Conservation (phyloP, 140 eudicot genomes). For the Stevia rebaudiana region DNA sequence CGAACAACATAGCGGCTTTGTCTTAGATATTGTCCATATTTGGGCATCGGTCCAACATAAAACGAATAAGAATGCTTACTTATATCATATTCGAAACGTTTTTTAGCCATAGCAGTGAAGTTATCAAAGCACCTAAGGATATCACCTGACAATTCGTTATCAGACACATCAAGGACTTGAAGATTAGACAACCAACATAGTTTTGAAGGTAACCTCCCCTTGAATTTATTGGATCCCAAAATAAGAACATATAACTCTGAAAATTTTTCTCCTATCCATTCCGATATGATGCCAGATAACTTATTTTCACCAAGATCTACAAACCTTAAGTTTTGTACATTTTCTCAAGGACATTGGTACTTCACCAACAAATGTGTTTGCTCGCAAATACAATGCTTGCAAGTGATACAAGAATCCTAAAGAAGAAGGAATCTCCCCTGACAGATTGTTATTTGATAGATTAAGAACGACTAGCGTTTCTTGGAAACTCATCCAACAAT, state of each 20-base stretch:
- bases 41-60: not conserved
- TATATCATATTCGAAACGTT: not conserved
- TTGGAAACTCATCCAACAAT: slow-evolving; percentile 17
- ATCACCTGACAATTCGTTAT: slow-evolving; percentile 27
- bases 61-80: slow-evolving; percentile 5
- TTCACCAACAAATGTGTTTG: slow-evolving; percentile 30
- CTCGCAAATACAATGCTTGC: slow-evolving; percentile 19
- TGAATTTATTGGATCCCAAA: slow-evolving; percentile 29
- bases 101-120: slow-evolving; percentile 25
- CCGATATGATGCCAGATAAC: slow-evolving; percentile 23
- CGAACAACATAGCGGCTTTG: too few species aligned
- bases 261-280: slow-evolving; percentile 37
- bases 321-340: slow-evolving; percentile 17
- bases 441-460: slow-evolving; percentile 14
- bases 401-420: slow-evolving; percentile 15
- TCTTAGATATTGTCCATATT: too few species aligned
- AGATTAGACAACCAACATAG: slow-evolving; percentile 26
- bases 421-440: slow-evolving; percentile 14
- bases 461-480: not conserved
- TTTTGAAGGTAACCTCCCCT: slow-evolving; percentile 31
- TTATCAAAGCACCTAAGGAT: slow-evolving; percentile 42
- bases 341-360: slow-evolving; percentile 27
- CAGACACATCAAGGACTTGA: slow-evolving; percentile 37
- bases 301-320: slow-evolving; percentile 26
- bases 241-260: slow-evolving; percentile 12